phyloP scores from a whole-genome alignment of 148 eudicot species.

The Vaccinium vitisidaea region DNA sequence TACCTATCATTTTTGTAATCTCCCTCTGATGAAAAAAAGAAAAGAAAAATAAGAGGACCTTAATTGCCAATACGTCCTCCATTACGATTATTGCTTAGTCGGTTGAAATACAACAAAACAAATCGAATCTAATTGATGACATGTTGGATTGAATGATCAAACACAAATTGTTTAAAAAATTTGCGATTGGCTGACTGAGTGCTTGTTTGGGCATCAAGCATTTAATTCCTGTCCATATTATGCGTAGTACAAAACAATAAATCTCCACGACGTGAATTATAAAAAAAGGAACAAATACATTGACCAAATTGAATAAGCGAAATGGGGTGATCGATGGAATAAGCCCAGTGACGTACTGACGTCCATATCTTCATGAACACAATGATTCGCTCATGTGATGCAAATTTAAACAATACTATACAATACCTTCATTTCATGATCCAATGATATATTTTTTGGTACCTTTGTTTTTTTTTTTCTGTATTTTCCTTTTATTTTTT shows the following conservation, averaged over 20 bases:
- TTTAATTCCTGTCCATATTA: background rate
- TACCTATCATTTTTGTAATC: no score
- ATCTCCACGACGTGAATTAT: background rate
- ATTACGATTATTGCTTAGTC: no score
- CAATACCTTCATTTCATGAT: no score
- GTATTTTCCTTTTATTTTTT: no score
- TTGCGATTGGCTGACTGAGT: background rate
- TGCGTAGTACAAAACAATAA: background rate
- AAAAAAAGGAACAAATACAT: background rate
- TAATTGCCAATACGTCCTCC: no score
- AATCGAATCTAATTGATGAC: no score
- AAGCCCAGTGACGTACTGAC: background rate
- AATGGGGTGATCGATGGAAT: background rate
- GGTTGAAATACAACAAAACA: no score
- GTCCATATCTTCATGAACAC: background rate
- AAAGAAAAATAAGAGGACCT: no score
- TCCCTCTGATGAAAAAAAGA: no score
- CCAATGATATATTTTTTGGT: no score
- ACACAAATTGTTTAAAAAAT: background rate
- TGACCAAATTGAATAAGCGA: background rate
- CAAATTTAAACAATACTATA: no score
- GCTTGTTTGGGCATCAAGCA: background rate
- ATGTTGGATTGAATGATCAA: background rate
- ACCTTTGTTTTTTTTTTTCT: no score
- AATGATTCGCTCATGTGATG: background rate